Evolutionary conservation across 148 eudicot genomes (phyloP), one percentile per base, ranked within the genome.

Genomic region (Pharnaceum exiguum): DNA sequence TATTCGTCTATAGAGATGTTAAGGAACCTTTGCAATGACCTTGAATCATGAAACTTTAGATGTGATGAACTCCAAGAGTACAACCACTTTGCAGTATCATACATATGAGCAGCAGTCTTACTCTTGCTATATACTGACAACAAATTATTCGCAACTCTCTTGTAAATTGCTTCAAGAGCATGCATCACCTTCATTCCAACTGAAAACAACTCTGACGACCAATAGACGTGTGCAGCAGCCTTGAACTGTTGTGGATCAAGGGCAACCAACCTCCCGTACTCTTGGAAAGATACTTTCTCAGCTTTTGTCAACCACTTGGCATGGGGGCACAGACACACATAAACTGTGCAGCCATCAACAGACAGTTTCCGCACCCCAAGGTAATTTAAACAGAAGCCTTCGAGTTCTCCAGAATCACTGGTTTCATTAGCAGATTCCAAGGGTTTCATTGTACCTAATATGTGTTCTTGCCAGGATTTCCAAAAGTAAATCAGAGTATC

Each of bases 181-280:
- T 38, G 25, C 48, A 72, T 60, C 23, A 72, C 51, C 18, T 77
- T 60, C 26, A 49, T 48, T 36, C 74, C 81, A 55, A 68, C 71
- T 18, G 26, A 43, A 59, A 49, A 46, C 2, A 75, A 26, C 43
- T 66, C 63, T 0, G 15, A 18, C 22, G 62, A 66, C 73, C 73
- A 64, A 25, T 65, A 33, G 17, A 46, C 22, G 10, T 22, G 56
- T 10, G 77, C 74, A 43, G 71, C 69, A 22, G 1, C 5, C 18
- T 48, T 42, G 16, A 69, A 31, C 33, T 62, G 68, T 6, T 27
- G 24, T 7, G 24, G 12, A 9, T 38, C 26, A 1, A 69, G 43
- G 27, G 51, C 55, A 16, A 37, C 40, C 42, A 16, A 43, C 35
- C 55, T 55, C 24, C 24, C 55, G 12, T 35, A 35, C 12, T 35